Evolutionary conservation across 176 grass and related monocot genomes (phyloP).

Genomic region (Lolium rigidum): DNA sequence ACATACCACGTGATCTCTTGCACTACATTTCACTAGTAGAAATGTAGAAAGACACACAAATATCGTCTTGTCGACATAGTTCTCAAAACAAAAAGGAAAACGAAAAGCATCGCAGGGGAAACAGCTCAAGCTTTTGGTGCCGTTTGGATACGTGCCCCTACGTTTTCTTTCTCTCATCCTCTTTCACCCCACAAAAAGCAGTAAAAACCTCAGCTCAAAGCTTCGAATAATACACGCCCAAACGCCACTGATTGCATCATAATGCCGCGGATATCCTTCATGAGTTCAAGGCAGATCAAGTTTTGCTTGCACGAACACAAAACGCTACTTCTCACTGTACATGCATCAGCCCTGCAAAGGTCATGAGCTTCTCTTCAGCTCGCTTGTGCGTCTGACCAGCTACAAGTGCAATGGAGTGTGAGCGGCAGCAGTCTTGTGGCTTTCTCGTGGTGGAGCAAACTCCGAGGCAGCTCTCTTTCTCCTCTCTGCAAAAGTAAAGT

Average conservation of each 20-base stretch:
- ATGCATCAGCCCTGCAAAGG: not conserved
- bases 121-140: not conserved
- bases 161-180: not conserved
- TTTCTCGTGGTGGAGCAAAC: constrained; percentile 34
- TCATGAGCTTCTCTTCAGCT: not conserved
- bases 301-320: constrained; percentile 6
- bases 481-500: constrained; percentile 37
- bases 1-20: no score
- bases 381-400: not conserved
- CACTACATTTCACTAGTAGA: no score
- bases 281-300: not conserved
- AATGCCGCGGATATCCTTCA: constrained; percentile 17
- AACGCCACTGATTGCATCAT: not conserved
- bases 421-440: not conserved
- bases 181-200: not conserved
- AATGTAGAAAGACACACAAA: not conserved
- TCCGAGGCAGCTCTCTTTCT: constrained; percentile 28
- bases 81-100: not conserved
- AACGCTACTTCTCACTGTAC: not conserved
- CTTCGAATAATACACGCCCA: not conserved
- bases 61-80: not conserved
- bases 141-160: not conserved
- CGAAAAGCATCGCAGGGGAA: not conserved
- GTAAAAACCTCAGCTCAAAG: not conserved
- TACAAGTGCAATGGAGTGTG: constrained; percentile 20